Evolutionary conservation across 2,329 filamentous ascomycete genomes (phyloP).

Genomic region (Amylocarpus encephaloides): DNA sequence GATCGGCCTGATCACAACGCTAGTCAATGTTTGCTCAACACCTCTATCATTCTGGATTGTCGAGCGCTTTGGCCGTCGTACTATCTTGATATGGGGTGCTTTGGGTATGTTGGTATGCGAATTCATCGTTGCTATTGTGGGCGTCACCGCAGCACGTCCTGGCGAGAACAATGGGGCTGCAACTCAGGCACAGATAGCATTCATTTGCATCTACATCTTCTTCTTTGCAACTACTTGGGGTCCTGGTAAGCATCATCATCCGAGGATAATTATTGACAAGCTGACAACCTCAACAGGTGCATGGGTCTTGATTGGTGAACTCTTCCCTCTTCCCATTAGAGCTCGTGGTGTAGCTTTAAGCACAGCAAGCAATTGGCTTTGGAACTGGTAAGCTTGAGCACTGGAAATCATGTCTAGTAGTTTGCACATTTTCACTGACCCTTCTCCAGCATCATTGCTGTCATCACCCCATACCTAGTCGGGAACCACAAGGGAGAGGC

Average conservation of each 20-base stretch:
- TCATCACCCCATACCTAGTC: conserved; percentile 71
- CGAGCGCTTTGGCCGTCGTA: conserved; percentile 73
- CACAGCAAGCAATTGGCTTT: conserved; percentile 60
- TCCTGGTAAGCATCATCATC: not conserved
- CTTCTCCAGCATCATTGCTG: conserved; percentile 57
- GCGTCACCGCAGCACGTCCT: conserved; percentile 42
- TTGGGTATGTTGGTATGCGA: conserved; percentile 79
- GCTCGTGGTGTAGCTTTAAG: conserved; percentile 71
- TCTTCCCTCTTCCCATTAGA: conserved; percentile 80
- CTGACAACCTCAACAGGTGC: conserved; percentile 46
- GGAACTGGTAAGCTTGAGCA: conserved; percentile 49
- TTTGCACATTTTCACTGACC: too few relatives aligned
- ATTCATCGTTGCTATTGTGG: conserved; percentile 71
- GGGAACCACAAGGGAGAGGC: conserved; percentile 53
- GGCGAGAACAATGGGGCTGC: conserved; percentile 36
- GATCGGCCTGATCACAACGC: conserved; percentile 87
- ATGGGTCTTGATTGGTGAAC: conserved; percentile 79
- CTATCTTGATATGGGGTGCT: conserved; percentile 72
- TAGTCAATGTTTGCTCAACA: conserved; percentile 80
- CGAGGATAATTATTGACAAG: too few relatives aligned
- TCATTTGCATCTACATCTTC: conserved; percentile 85
- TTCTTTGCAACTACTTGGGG: conserved; percentile 78
- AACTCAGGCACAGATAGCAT: conserved; percentile 67
- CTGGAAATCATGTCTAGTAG: not conserved
- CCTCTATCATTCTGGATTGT: conserved; percentile 79